Evolutionary conservation across 306 rosid species (phyloP), one percentile per base, ranked within the genome.

Genomic region (Malus asiatica): DNA sequence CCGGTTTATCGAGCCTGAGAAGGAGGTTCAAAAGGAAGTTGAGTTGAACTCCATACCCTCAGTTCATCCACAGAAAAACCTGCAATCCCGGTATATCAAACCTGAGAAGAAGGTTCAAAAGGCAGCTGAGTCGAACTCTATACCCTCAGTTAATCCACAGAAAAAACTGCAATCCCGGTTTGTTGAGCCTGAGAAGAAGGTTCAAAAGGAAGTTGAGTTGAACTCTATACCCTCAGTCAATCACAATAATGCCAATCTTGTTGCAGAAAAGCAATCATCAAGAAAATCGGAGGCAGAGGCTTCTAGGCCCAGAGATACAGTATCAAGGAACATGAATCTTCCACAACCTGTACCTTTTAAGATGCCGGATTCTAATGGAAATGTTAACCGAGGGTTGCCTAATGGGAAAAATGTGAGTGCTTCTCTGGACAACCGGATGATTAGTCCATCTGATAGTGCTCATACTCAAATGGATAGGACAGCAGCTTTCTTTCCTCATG

Each of bases 31-130:
- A 71, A 89, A 86, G 79, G 90, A 90, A 81, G 86, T 92, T 80
- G 96, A 90, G 80, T 83, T 90, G 80, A 90, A 94, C 82, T 85
- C 96, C 69, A 63, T 84, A 75, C 98, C 94, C 75, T 30, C 93
- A 68, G 71, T 78, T 74, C 55, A 75, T 83, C 92, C 72, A 76
- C 91, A 81, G 66, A 83, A 83, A 48, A 85, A 85, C 77, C 84
- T 70, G 29, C 90, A 80, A 70, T 61, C 89, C 71, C 86, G 86
- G 79, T 77, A 77, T 63, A 63, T 77, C 29, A 86, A 82, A 87
- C 87, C 85, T 64, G 90, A 87, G 91, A 85, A 65, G 58, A 78
- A 83, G 82, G 84, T 87, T 71, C 83, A 82, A 71, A 89, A 83
- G 79, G 45, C 3, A 42, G 45, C 10, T 42, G 45, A 42, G 3